Evolutionary conservation across 306 rosid species (phyloP).

Genomic region (Pachyrhizus erosus): DNA sequence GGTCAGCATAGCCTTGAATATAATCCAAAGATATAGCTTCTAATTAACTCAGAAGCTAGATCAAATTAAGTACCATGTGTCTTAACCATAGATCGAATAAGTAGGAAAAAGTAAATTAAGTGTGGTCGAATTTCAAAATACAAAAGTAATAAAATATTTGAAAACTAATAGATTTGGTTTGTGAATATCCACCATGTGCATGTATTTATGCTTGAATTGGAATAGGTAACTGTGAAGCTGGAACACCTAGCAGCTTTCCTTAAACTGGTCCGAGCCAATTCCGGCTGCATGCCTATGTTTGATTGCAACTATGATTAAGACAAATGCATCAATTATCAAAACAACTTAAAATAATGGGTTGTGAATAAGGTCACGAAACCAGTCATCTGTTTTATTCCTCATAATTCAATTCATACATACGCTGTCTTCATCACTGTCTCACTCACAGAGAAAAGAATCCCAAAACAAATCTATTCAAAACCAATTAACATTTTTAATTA

Average conservation of each 20-base stretch:
- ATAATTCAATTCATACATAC: conserved; percentile 32
- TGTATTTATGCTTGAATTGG: conserved; percentile 24
- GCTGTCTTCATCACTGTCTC: conserved; percentile 39
- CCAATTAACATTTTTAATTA: conserved; percentile 21
- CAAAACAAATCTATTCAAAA: conserved; percentile 32
- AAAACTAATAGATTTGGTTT: neutral
- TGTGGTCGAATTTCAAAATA: neutral
- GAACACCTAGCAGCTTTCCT: conserved; percentile 32
- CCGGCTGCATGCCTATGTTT: neutral
- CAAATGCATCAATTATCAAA: conserved; percentile 6
- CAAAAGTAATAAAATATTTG: neutral
- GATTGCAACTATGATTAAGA: conserved; percentile 36
- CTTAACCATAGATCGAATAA: neutral
- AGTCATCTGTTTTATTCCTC: conserved; percentile 43
- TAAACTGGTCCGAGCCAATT: conserved; percentile 15
- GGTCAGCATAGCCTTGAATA: neutral
- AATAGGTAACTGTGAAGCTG: conserved; percentile 26
- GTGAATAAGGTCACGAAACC: conserved; percentile 26
- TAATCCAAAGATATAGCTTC: neutral
- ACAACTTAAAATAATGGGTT: conserved; percentile 2
- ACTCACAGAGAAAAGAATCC: neutral
- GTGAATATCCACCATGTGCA: conserved; percentile 18
- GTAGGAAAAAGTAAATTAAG: neutral
- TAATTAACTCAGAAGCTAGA: neutral
- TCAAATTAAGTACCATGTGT: too few species aligned